Conservation (phyloP, 139 green algal genomes). For the Asterochloris sp. region DNA sequence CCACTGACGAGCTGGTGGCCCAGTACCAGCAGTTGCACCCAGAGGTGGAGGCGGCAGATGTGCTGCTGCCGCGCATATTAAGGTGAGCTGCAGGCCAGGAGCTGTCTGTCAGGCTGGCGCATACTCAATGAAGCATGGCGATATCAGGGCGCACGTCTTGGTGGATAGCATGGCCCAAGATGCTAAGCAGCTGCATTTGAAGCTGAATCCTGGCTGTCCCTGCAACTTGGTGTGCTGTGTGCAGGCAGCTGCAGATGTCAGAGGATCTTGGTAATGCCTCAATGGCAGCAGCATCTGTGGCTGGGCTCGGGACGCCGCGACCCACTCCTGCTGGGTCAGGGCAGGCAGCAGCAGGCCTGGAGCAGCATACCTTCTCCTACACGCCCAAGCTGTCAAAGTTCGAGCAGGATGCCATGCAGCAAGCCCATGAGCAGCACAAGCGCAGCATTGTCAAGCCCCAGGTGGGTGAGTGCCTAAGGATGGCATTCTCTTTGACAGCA, state of each 20-base stretch:
- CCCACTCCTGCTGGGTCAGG: not conserved
- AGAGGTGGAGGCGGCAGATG: constrained; percentile 26
- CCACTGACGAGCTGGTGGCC: constrained; percentile 24
- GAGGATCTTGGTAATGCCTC: no score
- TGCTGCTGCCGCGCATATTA: constrained; percentile 50
- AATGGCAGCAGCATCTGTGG: not conserved
- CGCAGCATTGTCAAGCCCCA: constrained; percentile 30
- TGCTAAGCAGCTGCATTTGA: not conserved
- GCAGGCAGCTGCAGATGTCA: not conserved
- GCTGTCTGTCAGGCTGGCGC: not conserved
- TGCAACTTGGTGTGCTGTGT: not conserved
- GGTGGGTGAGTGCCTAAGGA: constrained; percentile 2
- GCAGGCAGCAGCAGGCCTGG: constrained; percentile 27
- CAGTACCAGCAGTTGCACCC: constrained; percentile 22
- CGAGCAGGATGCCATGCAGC: constrained; percentile 37
- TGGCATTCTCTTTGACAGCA: not conserved
- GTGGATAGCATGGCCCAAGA: not conserved
- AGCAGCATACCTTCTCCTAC: constrained; percentile 5
- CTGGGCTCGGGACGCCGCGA: not conserved
- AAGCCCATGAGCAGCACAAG: constrained; percentile 41
- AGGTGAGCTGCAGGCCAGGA: constrained; percentile 2
- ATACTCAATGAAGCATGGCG: not conserved
- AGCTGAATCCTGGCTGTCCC: not conserved
- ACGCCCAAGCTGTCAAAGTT: constrained; percentile 43
- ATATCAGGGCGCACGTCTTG: not conserved